Evolutionary conservation across 192 early-diverging fungal species (phyloP), one percentile per base, ranked within the genome.

Genomic region (Entomortierella lignicola): DNA sequence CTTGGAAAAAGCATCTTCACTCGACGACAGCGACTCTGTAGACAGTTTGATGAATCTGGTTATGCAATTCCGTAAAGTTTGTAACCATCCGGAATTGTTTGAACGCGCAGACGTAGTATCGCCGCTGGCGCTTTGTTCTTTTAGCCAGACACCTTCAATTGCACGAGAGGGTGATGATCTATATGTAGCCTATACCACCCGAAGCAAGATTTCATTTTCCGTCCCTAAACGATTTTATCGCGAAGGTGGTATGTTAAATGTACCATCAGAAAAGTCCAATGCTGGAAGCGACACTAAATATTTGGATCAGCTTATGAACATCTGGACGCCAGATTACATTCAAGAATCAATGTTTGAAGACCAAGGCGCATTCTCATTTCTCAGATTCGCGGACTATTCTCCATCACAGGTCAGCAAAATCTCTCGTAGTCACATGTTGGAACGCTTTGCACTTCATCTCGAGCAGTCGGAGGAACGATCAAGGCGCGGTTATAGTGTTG

Each of bases 41-140:
- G 92, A 93, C 69, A 94, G 89, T 68, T 84, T 97, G 74, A 95
- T 95, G 94, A 97, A 97, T 66, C 68, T 97, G 63, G 94, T 97
- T n/a, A 95, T 95, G 94, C 94, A 95, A 79, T 93, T 95, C 87
- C 91, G 94, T 70, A 95, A 95, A 74, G 93, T 95, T 32, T 94
- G 93, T 74, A 95, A 94, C 60, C 94, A 95, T 82, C 94, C 94
- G 1, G 94, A 95, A 74, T 73, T 95, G 41, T 94, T 95, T 85
- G 94, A 94, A 77, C 89, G 95, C 37, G 94, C 92, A 4, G 91
- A 93, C 64, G 92, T 95, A n/a, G 80, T 87, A 8, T 84, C 90
- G 1, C 95, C 95, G 2, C 86, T 90, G 63, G 81, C 90, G 8
- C 81, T 88, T 10, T 90, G 89, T 60, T 59, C 69, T 6, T 92